Conservation (phyloP, 2,329 filamentous ascomycete genomes). For the Lasiodiplodia theobromae region DNA sequence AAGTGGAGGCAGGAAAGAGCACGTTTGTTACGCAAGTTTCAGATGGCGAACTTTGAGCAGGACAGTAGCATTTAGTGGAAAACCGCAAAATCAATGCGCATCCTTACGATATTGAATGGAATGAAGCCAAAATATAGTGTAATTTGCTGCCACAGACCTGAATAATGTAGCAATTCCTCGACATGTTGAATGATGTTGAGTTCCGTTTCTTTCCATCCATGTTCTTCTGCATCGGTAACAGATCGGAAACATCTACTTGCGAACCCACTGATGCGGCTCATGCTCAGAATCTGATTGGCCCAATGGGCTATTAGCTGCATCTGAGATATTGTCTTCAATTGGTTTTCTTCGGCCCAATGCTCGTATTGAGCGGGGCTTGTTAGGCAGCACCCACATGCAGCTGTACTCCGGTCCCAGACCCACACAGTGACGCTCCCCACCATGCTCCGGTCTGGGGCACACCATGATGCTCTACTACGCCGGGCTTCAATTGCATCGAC, state of each 20-base stretch:
- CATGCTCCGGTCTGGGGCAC: neutral
- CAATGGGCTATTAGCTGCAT: neutral
- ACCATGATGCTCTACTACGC: neutral
- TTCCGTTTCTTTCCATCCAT: neutral
- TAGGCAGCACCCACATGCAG: neutral
- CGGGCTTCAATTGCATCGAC: neutral
- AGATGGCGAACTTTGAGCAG: neutral
- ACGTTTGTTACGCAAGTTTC: neutral
- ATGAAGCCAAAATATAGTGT: neutral
- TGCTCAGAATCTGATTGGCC: neutral
- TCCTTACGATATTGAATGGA: neutral
- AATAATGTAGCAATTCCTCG: neutral
- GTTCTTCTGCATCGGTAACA: neutral
- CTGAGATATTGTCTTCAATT: neutral
- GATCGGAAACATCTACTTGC: neutral
- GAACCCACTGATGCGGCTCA: neutral
- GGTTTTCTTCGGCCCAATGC: neutral
- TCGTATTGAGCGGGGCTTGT: neutral
- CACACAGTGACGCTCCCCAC: neutral
- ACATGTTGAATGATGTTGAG: neutral
- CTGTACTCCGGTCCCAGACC: neutral
- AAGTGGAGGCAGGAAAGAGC: neutral
- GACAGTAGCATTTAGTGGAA: neutral
- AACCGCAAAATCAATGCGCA: neutral
- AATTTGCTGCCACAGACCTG: neutral